These are phyloP conservation scores for Rhodotorula graminis DNA, from an alignment of 768 basidiomycete species.

Conservation along the genomic window DNA sequence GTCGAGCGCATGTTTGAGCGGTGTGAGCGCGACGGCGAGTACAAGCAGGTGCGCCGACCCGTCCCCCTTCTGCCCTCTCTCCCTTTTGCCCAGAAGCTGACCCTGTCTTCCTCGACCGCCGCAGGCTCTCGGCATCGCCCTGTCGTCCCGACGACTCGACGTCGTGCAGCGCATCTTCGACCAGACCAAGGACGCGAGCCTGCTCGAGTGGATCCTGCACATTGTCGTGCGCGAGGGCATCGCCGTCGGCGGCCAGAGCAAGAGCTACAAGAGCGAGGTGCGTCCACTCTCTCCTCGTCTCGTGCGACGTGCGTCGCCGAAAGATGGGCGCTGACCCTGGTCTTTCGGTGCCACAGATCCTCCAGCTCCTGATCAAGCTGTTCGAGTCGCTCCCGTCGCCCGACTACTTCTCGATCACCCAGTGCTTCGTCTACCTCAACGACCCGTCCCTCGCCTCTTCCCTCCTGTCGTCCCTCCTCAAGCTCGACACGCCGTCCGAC, in stretches of 20 bases:
- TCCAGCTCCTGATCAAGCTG: constrained; percentile 61
- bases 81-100: background rate
- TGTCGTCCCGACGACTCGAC: constrained; percentile 84
- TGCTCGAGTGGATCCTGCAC: constrained; percentile 87
- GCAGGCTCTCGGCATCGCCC: constrained; percentile 84
- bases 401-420: constrained; percentile 73
- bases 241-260: constrained; percentile 54
- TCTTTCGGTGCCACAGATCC: constrained; percentile 43
- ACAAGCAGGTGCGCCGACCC: constrained; percentile 78
- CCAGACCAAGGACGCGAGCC: constrained; percentile 65
- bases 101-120: background rate
- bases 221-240: constrained; percentile 85
- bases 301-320: background rate
- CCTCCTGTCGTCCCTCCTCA: constrained; percentile 66
- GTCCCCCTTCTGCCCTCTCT: too few species aligned
- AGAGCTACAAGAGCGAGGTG: constrained; percentile 46
- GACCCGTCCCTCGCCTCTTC: constrained; percentile 71
- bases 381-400: constrained; percentile 67
- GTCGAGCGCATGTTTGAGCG: constrained; percentile 84
- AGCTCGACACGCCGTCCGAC: constrained; percentile 57
- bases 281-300: constrained; percentile 43
- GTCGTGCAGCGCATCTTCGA: constrained; percentile 73
- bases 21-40: constrained; percentile 82
- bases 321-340: background rate
- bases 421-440: constrained; percentile 81